A percentile compares a stretch with the other conserved stretches of the same genome.
phyloP scores from a whole-genome alignment of 371 early-diverging fungal genomes.

The Mucor mucedo region DNA sequence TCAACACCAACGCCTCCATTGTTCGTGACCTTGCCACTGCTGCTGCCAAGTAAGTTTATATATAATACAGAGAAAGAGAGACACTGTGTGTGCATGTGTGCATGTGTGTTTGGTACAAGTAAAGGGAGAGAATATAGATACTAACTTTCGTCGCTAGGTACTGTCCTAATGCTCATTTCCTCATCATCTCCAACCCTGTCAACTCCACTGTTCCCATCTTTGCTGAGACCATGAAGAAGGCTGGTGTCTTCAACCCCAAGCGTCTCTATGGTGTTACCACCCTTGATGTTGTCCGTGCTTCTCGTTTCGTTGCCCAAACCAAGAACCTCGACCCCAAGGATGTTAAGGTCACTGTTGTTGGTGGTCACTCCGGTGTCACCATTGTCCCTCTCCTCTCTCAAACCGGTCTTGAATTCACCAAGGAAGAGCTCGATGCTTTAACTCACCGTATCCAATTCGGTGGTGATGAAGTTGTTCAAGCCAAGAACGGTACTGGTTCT shows the following conservation, averaged over 20 bases:
- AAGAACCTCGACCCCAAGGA: constrained; percentile 77
- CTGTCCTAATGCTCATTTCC: constrained; percentile 96
- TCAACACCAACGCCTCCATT: constrained; percentile 97
- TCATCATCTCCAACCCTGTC: constrained; percentile 99
- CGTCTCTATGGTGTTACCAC: constrained; percentile 98
- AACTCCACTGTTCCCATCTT: constrained; percentile 99
- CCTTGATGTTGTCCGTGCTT: constrained; percentile 97
- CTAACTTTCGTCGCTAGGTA: constrained; percentile 45
- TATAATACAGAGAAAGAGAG: background rate
- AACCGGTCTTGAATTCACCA: constrained; percentile 80
- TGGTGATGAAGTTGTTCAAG: constrained; percentile 99
- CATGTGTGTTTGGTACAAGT: background rate
- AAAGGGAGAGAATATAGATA: background rate
- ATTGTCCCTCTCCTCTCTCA: constrained; percentile 96
- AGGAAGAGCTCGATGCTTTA: constrained; percentile 91
- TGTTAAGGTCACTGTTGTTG: constrained; percentile 91
- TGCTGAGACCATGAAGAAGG: constrained; percentile 95
- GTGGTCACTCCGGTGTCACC: constrained; percentile 99
- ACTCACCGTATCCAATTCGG: constrained; percentile 99
- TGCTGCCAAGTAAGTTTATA: constrained; percentile 57
- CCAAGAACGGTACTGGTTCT: constrained; percentile 98
- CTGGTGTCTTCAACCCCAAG: constrained; percentile 93
- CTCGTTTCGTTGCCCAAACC: constrained; percentile 91
- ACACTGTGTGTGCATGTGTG: background rate
- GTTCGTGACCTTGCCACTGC: constrained; percentile 85